These are phyloP conservation scores for Starmerella sirachaensis DNA, from an alignment of 805 yeast genomes.

Conservation along the genomic window DNA sequence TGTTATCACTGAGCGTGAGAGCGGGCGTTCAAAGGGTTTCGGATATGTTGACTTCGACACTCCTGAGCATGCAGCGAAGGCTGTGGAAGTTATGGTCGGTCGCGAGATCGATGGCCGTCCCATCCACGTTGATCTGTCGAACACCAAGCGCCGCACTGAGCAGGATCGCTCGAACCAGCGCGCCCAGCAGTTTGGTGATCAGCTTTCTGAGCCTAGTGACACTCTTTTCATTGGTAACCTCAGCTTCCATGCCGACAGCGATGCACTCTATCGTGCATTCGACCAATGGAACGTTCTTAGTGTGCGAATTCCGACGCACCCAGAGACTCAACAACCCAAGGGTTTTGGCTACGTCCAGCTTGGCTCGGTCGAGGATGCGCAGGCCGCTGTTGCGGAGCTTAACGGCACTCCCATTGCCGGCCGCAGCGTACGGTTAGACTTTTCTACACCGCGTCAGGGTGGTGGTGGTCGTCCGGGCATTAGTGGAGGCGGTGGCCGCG, in stretches of 20 bases:
- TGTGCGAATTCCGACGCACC: constrained; percentile 94
- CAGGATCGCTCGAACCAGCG: constrained; percentile 52
- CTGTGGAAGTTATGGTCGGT: constrained; percentile 75
- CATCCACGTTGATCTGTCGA: constrained; percentile 84
- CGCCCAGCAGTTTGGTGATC: constrained; percentile 83
- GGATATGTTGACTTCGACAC: constrained; percentile 82
- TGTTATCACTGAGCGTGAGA: constrained; percentile 83
- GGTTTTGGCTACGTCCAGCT: constrained; percentile 98
- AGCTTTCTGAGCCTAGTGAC: constrained; percentile 84
- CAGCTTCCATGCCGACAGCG: constrained; percentile 81
- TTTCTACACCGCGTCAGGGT: constrained; percentile 75
- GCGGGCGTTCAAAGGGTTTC: constrained; percentile 92
- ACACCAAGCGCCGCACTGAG: constrained; percentile 51
- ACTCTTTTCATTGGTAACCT: constrained; percentile 93
- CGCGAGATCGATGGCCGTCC: constrained; percentile 95
- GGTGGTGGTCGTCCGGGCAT: constrained; percentile 20
- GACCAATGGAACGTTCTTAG: constrained; percentile 64
- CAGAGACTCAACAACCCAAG: constrained; percentile 97
- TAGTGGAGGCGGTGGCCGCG: constrained; percentile 21
- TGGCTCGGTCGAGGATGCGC: constrained; percentile 76
- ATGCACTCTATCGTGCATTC: constrained; percentile 59
- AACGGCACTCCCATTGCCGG: constrained; percentile 85
- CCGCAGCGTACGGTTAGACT: constrained; percentile 90
- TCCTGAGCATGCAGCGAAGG: constrained; percentile 71
- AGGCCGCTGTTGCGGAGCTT: constrained; percentile 71